Evolutionary conservation across 768 basidiomycete species (phyloP).

Genomic region (Phanerochaete sordida): DNA sequence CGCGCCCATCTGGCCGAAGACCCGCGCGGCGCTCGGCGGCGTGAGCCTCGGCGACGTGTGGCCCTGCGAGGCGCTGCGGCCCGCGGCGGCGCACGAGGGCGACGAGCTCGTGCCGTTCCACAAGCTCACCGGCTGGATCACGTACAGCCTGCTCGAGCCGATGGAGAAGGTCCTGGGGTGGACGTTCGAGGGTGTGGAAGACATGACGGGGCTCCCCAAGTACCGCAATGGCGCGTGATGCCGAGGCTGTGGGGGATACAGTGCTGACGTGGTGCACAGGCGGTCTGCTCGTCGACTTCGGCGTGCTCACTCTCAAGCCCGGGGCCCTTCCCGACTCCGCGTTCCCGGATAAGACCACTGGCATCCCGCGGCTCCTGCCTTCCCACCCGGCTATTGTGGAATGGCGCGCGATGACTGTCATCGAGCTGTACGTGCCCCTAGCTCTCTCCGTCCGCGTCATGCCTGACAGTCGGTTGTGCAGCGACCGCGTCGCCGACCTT

Average conservation of each 20-base stretch:
- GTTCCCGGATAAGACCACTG: constrained; percentile 41
- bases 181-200: constrained; percentile 74
- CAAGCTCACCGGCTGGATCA: constrained; percentile 93
- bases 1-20: constrained; percentile 84
- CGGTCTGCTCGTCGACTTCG: constrained; percentile 83
- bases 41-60: constrained; percentile 89
- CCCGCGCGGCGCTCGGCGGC: constrained; percentile 62
- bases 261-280: constrained; percentile 39
- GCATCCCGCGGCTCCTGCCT: constrained; percentile 62
- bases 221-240: constrained; percentile 80
- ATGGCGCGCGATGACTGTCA: constrained; percentile 95
- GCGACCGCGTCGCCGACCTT: constrained; percentile 73
- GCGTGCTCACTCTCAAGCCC: constrained; percentile 68
- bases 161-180: constrained; percentile 76
- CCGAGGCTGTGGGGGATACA: background rate
- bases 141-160: constrained; percentile 85
- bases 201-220: constrained; percentile 90
- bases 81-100: constrained; percentile 37
- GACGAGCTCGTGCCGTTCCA: constrained; percentile 90
- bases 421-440: constrained; percentile 69
- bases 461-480: constrained; percentile 26
- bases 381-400: constrained; percentile 92
- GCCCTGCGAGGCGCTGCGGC: constrained; percentile 63
- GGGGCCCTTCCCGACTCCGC: constrained; percentile 41
- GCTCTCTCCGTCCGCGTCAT: background rate